These are phyloP conservation scores for Prosopis cineraria DNA, from an alignment of 306 rosid genomes.

Conservation along the genomic window DNA sequence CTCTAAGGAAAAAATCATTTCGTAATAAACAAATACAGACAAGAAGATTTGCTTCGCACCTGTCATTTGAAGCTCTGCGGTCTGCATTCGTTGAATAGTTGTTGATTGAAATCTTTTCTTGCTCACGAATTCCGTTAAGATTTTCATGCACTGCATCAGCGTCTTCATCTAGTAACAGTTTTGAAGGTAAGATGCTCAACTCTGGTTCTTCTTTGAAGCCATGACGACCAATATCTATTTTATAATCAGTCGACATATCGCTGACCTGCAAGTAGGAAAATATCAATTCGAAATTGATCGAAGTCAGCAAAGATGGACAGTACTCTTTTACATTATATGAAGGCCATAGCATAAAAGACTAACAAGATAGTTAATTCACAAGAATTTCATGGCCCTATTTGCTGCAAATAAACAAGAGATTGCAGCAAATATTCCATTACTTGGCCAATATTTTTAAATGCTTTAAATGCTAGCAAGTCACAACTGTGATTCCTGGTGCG, in stretches of 20 bases:
- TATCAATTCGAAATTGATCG: not conserved
- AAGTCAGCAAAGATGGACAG: conserved; percentile 22
- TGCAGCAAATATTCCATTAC: not conserved
- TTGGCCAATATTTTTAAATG: not conserved
- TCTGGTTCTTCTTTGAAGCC: conserved; percentile 58
- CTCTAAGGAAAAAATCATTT: not conserved
- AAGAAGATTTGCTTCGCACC: conserved; percentile 43
- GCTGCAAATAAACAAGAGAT: not conserved
- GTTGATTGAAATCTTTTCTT: conserved; percentile 43
- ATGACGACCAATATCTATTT: conserved; percentile 48
- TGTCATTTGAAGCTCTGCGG: conserved; percentile 63
- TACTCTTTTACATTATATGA: too few species aligned
- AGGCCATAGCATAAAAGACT: not conserved
- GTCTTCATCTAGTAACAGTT: conserved; percentile 28
- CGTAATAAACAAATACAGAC: not conserved
- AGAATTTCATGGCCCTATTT: not conserved
- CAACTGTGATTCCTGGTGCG: not conserved
- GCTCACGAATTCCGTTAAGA: conserved; percentile 41
- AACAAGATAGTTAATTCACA: not conserved
- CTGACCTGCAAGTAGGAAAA: conserved; percentile 40
- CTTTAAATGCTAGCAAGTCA: too few species aligned
- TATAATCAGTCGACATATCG: conserved; percentile 63
- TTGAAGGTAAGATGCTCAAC: conserved; percentile 36
- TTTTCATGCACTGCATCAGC: conserved; percentile 30
- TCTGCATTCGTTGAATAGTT: conserved; percentile 47